These are phyloP conservation scores for Babesia ovis DNA, from an alignment of 169 alveolate genomes.

Conservation along the genomic window DNA sequence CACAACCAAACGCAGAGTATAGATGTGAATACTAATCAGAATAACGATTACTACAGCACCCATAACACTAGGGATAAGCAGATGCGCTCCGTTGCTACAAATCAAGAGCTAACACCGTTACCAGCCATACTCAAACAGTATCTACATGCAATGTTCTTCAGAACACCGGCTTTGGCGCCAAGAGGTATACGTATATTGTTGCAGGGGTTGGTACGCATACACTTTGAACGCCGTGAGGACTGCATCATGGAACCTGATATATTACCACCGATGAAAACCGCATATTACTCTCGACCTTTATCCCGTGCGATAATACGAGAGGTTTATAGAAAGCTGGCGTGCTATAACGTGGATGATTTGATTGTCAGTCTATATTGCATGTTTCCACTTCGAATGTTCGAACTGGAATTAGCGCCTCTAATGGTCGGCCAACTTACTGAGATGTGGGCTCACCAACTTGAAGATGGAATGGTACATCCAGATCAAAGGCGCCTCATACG, in stretches of 20 bases:
- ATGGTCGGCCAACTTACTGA: slow-evolving; percentile 36
- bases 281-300: slow-evolving; percentile 66
- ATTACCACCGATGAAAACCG: slow-evolving; percentile 69
- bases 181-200: slow-evolving; percentile 72
- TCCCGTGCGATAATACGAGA: slow-evolving; percentile 76
- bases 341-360: slow-evolving; percentile 75
- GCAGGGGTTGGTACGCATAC: slow-evolving; percentile 74
- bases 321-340: slow-evolving; percentile 71
- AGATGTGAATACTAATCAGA: background rate
- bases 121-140: slow-evolving; percentile 70
- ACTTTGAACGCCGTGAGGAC: slow-evolving; percentile 77
- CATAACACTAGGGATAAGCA: background rate
- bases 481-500: slow-evolving; percentile 33
- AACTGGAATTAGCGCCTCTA: slow-evolving; percentile 36
- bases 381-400: slow-evolving; percentile 48
- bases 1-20: background rate
- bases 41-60: background rate
- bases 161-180: slow-evolving; percentile 80
- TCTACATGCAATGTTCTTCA: slow-evolving; percentile 72
- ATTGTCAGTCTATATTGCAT: slow-evolving; percentile 62
- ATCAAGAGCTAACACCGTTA: slow-evolving; percentile 38
- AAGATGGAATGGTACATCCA: slow-evolving; percentile 1
- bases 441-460: slow-evolving; percentile 57
- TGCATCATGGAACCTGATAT: slow-evolving; percentile 64
- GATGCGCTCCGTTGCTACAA: background rate